phyloP scores from a whole-genome alignment of 148 eudicot species.

The Limonium bicolor region DNA sequence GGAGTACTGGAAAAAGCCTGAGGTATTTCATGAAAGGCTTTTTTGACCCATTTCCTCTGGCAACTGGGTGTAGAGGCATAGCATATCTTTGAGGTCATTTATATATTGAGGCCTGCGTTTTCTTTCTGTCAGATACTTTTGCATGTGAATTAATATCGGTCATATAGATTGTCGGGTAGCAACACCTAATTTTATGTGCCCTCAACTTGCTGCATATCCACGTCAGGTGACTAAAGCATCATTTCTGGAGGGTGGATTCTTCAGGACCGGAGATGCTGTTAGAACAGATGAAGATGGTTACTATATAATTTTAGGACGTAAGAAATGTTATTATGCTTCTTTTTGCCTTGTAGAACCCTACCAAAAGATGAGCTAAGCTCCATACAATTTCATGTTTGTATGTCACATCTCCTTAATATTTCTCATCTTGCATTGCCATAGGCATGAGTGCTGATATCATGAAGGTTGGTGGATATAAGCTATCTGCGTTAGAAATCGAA shows the following conservation, averaged over 20 bases:
- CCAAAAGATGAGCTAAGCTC: background rate
- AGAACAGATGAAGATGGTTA: constrained; percentile 89
- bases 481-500: constrained; percentile 95
- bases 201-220: constrained; percentile 4
- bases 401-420: background rate
- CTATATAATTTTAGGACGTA: constrained; percentile 86
- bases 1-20: constrained; percentile 91
- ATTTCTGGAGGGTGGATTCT: constrained; percentile 70
- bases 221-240: constrained; percentile 78
- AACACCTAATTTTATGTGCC: no score
- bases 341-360: background rate
- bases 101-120: no score
- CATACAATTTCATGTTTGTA: background rate
- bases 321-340: constrained; percentile 14
- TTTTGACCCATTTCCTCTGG: no score
- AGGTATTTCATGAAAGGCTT: constrained; percentile 52
- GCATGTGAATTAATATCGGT: no score
- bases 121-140: no score
- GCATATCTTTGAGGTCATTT: no score
- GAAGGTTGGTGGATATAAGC: constrained; percentile 97
- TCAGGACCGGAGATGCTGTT: constrained; percentile 92
- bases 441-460: constrained; percentile 97
- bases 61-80: no score
- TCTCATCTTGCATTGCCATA: constrained; percentile 10
- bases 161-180: no score